phyloP scores from a whole-genome alignment of 75 land plant species.

The Picea sitchensis region DNA sequence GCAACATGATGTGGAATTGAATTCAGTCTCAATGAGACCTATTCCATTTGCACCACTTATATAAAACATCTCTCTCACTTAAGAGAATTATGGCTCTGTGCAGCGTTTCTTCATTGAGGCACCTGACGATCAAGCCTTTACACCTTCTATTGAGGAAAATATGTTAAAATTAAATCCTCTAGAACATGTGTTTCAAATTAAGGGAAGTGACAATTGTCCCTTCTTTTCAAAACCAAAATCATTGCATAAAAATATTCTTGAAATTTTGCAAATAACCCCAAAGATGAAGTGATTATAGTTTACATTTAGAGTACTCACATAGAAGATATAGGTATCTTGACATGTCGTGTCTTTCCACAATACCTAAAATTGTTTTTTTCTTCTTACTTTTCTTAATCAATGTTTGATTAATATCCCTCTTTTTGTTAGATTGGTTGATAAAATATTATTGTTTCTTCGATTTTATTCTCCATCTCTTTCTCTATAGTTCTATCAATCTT shows the following conservation, averaged over 20 bases:
- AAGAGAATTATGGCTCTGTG: slow-evolving; percentile 68
- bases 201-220: slow-evolving; percentile 82
- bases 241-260: slow-evolving; percentile 73
- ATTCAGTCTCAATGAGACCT: slow-evolving; percentile 84
- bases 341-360: no score
- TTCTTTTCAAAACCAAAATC: slow-evolving; percentile 94
- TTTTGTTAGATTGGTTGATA: no score
- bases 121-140: slow-evolving; percentile 69
- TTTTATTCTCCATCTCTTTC: no score
- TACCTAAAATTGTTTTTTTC: no score
- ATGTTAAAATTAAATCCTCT: slow-evolving; percentile 63
- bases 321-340: no score
- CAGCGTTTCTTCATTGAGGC: slow-evolving; percentile 74
- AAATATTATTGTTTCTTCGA: no score
- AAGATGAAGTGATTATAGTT: not conserved
- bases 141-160: slow-evolving; percentile 47
- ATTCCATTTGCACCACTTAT: slow-evolving; percentile 82
- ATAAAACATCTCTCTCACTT: slow-evolving; percentile 70
- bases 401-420: no score
- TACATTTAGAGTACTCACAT: not conserved
- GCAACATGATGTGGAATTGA: slow-evolving; percentile 73
- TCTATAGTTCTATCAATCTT: no score
- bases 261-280: slow-evolving; percentile 52
- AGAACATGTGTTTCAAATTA: slow-evolving; percentile 63
- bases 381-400: no score